Conservation (phyloP, 257 asterid genomes). For the Henckelia pumila region DNA sequence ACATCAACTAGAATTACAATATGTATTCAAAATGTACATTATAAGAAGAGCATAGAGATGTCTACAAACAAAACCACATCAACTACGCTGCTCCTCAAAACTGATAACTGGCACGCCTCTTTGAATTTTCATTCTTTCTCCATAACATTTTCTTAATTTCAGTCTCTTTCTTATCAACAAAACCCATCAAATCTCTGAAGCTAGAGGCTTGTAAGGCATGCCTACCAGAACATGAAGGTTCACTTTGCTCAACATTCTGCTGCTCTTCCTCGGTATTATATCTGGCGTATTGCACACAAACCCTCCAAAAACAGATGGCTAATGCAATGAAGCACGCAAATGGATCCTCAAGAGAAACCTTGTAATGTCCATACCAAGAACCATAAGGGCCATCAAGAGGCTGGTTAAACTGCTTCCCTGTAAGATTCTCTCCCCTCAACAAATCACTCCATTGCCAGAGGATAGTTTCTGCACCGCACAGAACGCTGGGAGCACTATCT, state of each 20-base stretch:
- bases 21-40: slow-evolving; percentile 24
- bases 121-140: slow-evolving; percentile 44
- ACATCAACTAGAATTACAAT: slow-evolving; percentile 10
- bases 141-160: slow-evolving; percentile 65
- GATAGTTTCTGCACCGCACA: slow-evolving; percentile 90
- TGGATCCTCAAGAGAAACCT: no score
- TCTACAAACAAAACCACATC: not conserved
- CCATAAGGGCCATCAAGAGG: no score
- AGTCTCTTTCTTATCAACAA: slow-evolving; percentile 70
- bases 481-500: slow-evolving; percentile 56
- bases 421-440: no score
- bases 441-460: slow-evolving; percentile 96
- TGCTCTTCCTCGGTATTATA: no score
- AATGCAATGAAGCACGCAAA: no score
- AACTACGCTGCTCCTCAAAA: slow-evolving; percentile 40
- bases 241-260: slow-evolving; percentile 36
- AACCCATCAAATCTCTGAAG: slow-evolving; percentile 55
- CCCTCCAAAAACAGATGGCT: no score
- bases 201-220: slow-evolving; percentile 43
- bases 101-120: slow-evolving; percentile 32
- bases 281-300: no score
- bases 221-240: slow-evolving; percentile 31
- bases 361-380: no score
- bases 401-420: no score
- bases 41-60: slow-evolving; percentile 2